Conservation (phyloP, 2,329 filamentous ascomycete species). For the Talaromyces funiculosus region DNA sequence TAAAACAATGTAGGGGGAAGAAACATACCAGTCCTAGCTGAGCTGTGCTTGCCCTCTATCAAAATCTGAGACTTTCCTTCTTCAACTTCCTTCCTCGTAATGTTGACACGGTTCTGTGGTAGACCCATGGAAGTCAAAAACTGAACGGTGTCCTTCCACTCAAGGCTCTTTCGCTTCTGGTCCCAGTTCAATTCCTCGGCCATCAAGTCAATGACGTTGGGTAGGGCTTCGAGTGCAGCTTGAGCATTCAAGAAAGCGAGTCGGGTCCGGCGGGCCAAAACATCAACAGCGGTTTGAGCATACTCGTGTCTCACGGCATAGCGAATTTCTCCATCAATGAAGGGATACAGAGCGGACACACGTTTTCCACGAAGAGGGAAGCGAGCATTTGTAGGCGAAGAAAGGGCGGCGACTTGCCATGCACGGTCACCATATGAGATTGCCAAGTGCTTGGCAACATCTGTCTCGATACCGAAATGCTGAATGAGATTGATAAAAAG, state of each 20-base stretch:
- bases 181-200: conserved; percentile 76
- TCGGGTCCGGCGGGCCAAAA: conserved; percentile 76
- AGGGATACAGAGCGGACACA: conserved; percentile 76
- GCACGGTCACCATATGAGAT: conserved; percentile 87
- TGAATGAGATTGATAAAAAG: conserved; percentile 94
- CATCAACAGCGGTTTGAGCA: conserved; percentile 83
- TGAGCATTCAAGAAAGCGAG: conserved; percentile 89
- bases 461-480: conserved; percentile 85
- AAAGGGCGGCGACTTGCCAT: conserved; percentile 82
- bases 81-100: conserved; percentile 56
- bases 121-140: conserved; percentile 60
- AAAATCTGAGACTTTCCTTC: conserved; percentile 46
- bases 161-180: conserved; percentile 62
- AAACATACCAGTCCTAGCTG: conserved; percentile 15
- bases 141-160: conserved; percentile 67
- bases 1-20: not conserved
- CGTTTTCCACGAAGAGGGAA: conserved; percentile 80
- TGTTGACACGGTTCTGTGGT: conserved; percentile 50
- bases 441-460: conserved; percentile 82
- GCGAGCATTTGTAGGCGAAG: conserved; percentile 66
- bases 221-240: conserved; percentile 79
- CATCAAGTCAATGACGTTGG: conserved; percentile 85
- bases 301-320: conserved; percentile 87
- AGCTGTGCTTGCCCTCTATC: conserved; percentile 36
- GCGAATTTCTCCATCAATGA: conserved; percentile 84